Evolutionary conservation across 139 green algal genomes (phyloP).

Genomic region (Auxenochlorella pyrenoidosa): DNA sequence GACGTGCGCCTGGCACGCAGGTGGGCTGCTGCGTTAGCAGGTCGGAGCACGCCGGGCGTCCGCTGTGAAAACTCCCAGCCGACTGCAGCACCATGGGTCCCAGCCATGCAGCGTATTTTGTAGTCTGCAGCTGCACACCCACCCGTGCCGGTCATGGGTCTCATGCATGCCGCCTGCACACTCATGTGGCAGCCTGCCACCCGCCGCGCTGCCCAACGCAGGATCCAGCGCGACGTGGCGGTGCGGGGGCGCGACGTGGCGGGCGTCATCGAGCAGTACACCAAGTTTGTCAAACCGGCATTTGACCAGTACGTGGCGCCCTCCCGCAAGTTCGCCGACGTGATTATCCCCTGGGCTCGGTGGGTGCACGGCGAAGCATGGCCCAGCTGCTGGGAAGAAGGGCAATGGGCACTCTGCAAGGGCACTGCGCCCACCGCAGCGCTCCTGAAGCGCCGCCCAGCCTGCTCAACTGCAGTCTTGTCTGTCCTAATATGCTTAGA

Average conservation of each 20-base stretch:
- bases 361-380: not conserved
- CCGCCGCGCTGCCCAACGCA: not conserved
- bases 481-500: no score
- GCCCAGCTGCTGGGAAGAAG: not conserved
- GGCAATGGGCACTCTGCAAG: not conserved
- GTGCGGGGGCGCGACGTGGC: constrained; percentile 86
- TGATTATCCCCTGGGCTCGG: constrained; percentile 93
- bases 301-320: constrained; percentile 94
- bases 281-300: constrained; percentile 93
- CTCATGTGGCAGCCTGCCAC: not conserved
- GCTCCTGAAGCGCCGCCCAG: not conserved
- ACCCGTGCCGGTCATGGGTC: not conserved
- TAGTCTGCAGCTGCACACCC: not conserved
- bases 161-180: not conserved
- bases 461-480: no score
- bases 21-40: not conserved
- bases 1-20: constrained; percentile 91
- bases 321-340: constrained; percentile 85
- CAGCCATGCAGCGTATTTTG: no score
- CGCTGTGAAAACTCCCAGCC: no score
- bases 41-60: no score
- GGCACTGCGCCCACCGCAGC: not conserved
- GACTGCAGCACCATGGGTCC: no score
- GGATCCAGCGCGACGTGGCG: constrained; percentile 94
- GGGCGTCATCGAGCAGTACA: constrained; percentile 97